Base-by-base conservation (phyloP, 1,284 basidiomycete species). In the Cryptococcus hybrid region DNA sequence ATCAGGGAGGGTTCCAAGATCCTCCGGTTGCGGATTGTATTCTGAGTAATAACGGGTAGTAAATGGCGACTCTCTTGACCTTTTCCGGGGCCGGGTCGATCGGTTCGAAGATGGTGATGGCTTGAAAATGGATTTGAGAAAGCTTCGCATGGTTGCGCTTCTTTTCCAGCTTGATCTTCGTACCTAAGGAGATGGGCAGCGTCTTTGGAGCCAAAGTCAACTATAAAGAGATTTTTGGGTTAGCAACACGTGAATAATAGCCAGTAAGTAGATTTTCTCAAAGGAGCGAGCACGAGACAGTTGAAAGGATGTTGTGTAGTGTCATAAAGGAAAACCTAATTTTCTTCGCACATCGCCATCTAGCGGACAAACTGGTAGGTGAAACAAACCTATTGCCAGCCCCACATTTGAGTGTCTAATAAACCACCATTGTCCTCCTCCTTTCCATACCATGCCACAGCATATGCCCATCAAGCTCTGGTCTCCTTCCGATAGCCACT, bases 371-470 rank as follows among this genome's bases (percentile, higher is more conserved):
- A 18, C 18, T 18, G 18, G 18, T 18, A 18, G 18, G 18, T 18
- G 18, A 18, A 18, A 18, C 18, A 18, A 18, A 18, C 18, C 34
- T 11, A 48, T 12, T n/a, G 18, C 66, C 68, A 70, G 42, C 43
- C 46, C 65, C 64, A 68, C 61, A 70, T 68, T 43, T 67, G 62
- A 11, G 54, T 47, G 44, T 68, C 65, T 7, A 65, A 15, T 47
- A 68, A 12, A 18, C 63, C 46, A 3, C 52, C 62, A 43, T 51
- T 45, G 3, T 63, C 60, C 18, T 58, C 57, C 34, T 62, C 50
- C 18, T 45, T 12, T 0, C 66, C 55, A 55, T 71, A 71, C 61
- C 62, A 70, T 1, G 63, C 66, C n/a, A 64, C 61, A 70, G 44
- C 24, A 71, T 38, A 62, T 70, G 68, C 1, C 63, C 66, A 11